phyloP scores from a whole-genome alignment of 1,139 yeast species.

The Suhomyces terraborum region DNA sequence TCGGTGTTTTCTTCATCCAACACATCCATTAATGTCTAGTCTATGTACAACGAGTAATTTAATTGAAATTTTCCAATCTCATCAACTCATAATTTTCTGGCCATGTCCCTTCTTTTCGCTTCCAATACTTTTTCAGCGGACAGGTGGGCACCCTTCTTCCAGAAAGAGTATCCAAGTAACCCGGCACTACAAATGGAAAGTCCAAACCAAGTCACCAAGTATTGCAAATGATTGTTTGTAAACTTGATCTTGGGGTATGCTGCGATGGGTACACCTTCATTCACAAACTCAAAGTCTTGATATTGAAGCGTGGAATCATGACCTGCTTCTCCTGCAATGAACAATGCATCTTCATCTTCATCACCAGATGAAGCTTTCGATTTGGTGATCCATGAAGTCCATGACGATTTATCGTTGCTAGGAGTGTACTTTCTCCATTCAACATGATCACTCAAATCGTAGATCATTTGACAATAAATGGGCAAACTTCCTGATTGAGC shows the following conservation, averaged over 20 bases:
- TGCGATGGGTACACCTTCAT: conserved; percentile 91
- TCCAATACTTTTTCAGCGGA: conserved; percentile 45
- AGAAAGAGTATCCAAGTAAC: conserved; percentile 47
- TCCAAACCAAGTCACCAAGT: conserved; percentile 94
- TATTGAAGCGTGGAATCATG: conserved; percentile 40
- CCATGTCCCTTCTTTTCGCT: conserved; percentile 45
- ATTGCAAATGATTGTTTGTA: conserved; percentile 88
- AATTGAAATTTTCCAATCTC: background rate
- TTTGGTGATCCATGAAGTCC: conserved; percentile 17
- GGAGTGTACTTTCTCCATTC: conserved; percentile 35
- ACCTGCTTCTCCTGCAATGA: conserved; percentile 21
- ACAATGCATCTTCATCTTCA: conserved; percentile 21
- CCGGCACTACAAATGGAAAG: conserved; percentile 70
- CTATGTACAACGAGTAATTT: conserved; percentile 3
- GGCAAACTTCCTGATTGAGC: conserved; percentile 66
- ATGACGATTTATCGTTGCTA: conserved; percentile 10
- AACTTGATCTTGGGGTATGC: conserved; percentile 75
- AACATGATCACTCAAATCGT: conserved; percentile 63
- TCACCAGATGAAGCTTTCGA: background rate
- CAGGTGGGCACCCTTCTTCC: conserved; percentile 33
- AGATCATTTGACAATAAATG: conserved; percentile 73
- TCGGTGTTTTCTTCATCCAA: no score
- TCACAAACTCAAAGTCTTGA: conserved; percentile 55
- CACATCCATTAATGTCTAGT: background rate
- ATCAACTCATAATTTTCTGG: conserved; percentile 21